Evolutionary conservation across 805 yeast genomes (phyloP), one percentile per base, ranked within the genome.

Genomic region (Wickerhamiella cacticola): DNA sequence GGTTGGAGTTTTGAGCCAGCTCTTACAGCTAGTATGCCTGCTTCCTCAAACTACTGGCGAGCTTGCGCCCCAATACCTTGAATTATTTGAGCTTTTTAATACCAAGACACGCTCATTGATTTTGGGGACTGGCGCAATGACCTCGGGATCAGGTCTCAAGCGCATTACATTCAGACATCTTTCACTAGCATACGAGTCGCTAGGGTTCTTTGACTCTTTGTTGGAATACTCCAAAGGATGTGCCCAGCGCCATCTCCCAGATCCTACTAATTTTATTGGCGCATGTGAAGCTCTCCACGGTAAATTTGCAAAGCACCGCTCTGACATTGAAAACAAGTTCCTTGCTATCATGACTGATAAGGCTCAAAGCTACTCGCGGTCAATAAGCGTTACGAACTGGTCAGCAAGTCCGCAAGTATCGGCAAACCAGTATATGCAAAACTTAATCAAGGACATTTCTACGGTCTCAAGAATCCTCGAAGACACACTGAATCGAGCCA

Each of bases 101-200:
- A 61, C 75, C 15, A 73, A 78, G 50, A 65, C 75, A 5, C 71
- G 75, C 3, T 75, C 75, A 52, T 74, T 82, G 3, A 78, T 82
- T 34, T 64, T 82, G 31, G 81, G 79, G 39, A 86, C 88, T 1
- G 84, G 82, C 36, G 89, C 89, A 1, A 80, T 83, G 2, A 64
- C 76, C 53, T 75, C 87, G 0, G 61, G 50, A 5, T 83, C 89
- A 0, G 86, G 84, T 0, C 66, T 82, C 45, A 77, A 73, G 53
- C 87, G 81, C 57, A 81, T 82, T 45, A 78, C 84, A 3, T 80
- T 86, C 1, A 78, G 78, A 54, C 84, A 82, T 60, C 59, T 82
- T 45, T 79, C 86, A 0, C 68, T 81, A 34, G 75, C 82, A 31
- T 75, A 80, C 3, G 85, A 82, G 56, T 68, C 78, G n/a, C 65